Base-by-base conservation (phyloP, 176 grass and related monocot genomes). In the Elaeis guineensis region DNA sequence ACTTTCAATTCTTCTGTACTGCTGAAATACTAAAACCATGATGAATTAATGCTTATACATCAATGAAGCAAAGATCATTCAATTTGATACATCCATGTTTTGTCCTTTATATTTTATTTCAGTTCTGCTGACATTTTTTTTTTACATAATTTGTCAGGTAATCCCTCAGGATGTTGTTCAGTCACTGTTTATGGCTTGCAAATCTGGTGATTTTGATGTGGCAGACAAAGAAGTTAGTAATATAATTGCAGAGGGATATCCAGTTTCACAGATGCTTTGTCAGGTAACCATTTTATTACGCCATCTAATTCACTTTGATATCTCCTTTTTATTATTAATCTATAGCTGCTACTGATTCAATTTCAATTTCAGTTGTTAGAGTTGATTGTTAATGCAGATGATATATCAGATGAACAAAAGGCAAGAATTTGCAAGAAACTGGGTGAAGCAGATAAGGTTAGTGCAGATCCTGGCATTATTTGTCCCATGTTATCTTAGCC, bases 341-440 rank as follows among this genome's bases (percentile, higher is more conserved):
- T 14, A 6, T 44, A 44, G 11, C 9, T 44, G 30, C 26, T 62
- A 0, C 77, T 85, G 57, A 96, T 52, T 52, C 14, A 68, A 59
- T 4, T 62, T 75, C 5, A 30, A 23, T 59, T 32, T 80, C 78
- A 98, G 93, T 82, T 98, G 78, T 66, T 92, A 76, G 93, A 85
- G 79, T 78, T 89, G 21, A 82, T 85, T 53, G 75, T 97, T 60
- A 58, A 75, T n/a, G 23, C 61, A 4, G 84, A 85, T 5, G 78
- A 97, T 72, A 83, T 91, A 81, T 72, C 81, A 51, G 93, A 97
- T 53, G 81, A 91, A 66, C 87, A 91, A 17, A 97, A 89, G 76
- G 93, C 93, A 80, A 80, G 74, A 75, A 89, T 97, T 76, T 97
- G 93, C 67, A 91, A 80, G 67, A 97, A 97, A 72, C 66, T 97